Evolutionary conservation across 768 basidiomycete species (phyloP), one percentile per base, ranked within the genome.

Genomic region (Kwoniella bestiolae): DNA sequence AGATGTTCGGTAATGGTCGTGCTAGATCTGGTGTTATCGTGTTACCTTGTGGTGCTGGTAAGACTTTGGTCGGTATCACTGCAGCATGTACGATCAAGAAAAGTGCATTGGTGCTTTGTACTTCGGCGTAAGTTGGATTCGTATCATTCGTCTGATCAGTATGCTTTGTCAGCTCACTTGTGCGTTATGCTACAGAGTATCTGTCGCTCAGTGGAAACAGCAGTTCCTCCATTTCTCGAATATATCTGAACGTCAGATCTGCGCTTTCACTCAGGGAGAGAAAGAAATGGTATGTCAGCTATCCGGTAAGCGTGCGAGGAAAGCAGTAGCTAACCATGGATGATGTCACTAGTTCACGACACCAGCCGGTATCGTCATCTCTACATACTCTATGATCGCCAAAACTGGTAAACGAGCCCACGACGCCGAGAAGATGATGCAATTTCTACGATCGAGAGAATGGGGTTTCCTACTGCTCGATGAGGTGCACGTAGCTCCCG

Each of bases 401-500:
- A 97, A 97, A 79, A 96, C 93, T 2, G 91, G 94, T 76, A 96
- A 97, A 80, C 88, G 96, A 70, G 96, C 96, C n/a, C 93, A 98
- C 79, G 94, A 95, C 77, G 91, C 96, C 18, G 94, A 96, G 84
- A 96, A 98, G 84, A 97, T 98, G 92, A 99, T 99, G 96, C 94
- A 99, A 71, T 99, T 98, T 78, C 81, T 99, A 49, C 92, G 92
- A 29, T 94, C 92, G n/a, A 85, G 95, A 59, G 96, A 99, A 82
- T 99, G 96, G 96, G 96, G 96, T 8, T 97, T 97, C 82, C 91
- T 99, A 69, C 84, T 99, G 21, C 85, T 99, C 46, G 96, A 99
- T 76, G 96, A 99, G 83, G 96, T 98, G 21, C 96, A 99, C 80
- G 96, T 99, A 69, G 96, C 97, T 4, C 96, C 96, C 6, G 96